Percentiles rank a stretch among this genome's conserved stretches.
Evolutionary conservation across 2,329 filamentous ascomycete species (phyloP).

Genomic region (Calycina marina): DNA sequence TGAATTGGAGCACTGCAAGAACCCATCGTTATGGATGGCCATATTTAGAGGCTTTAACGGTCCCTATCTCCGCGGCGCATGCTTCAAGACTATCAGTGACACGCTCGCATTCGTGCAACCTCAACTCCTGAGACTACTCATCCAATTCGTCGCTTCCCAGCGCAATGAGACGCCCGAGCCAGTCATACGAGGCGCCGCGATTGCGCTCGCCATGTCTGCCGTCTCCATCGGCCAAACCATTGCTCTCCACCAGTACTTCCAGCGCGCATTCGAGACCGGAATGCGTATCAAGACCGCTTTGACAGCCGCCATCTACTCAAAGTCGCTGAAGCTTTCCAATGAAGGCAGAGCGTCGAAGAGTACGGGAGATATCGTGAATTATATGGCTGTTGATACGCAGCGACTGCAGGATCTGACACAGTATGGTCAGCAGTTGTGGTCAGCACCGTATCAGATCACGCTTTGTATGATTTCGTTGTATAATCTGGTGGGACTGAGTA

Average conservation of each 20-base stretch:
- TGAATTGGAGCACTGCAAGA: slow-evolving; percentile 53
- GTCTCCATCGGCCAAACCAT: slow-evolving; percentile 77
- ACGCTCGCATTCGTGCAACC: slow-evolving; percentile 78
- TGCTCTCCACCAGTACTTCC: slow-evolving; percentile 95
- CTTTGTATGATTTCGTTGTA: slow-evolving; percentile 95
- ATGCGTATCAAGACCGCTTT: slow-evolving; percentile 93
- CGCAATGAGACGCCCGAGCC: slow-evolving; percentile 50
- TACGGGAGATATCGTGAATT: slow-evolving; percentile 96
- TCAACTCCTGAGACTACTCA: slow-evolving; percentile 73
- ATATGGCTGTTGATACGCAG: slow-evolving; percentile 97
- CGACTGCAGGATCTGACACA: slow-evolving; percentile 88
- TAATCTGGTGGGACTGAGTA: slow-evolving; percentile 84
- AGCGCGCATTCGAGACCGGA: slow-evolving; percentile 82
- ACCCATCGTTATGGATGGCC: slow-evolving; percentile 77
- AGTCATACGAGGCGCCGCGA: slow-evolving; percentile 68
- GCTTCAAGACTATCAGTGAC: slow-evolving; percentile 87
- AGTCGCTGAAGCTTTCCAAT: slow-evolving; percentile 80
- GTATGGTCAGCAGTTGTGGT: slow-evolving; percentile 92
- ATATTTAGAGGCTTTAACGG: slow-evolving; percentile 73
- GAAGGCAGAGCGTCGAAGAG: slow-evolving; percentile 80
- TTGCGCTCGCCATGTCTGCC: slow-evolving; percentile 83
- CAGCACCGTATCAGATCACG: slow-evolving; percentile 88
- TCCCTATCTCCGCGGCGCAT: slow-evolving; percentile 64
- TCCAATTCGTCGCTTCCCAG: slow-evolving; percentile 75
- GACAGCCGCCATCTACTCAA: slow-evolving; percentile 82